Evolutionary conservation across 2,329 filamentous ascomycete species (phyloP), one percentile per base, ranked within the genome.

Genomic region (Penicillium sp.): DNA sequence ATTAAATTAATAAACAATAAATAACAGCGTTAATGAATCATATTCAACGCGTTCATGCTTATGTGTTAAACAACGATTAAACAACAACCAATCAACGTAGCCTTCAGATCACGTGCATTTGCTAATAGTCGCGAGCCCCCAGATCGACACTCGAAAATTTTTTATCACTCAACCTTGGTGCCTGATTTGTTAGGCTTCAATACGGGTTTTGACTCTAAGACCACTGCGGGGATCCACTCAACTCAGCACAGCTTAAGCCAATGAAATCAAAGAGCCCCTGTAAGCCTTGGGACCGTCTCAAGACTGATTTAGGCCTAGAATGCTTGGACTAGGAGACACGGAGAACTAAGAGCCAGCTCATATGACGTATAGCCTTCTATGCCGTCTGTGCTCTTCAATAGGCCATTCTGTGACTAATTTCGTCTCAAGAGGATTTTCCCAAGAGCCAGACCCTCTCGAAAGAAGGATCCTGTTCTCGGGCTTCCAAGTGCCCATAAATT

Each of bases 351-450:
- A 53, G 18, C 54, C 41, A 55, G 51, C 25, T 48, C n/a, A 57
- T 57, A 54, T 57, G 42, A 59, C 48, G 51, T 54, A 8, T 25
- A 7, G 14, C 54, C 22, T 54, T 48, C 48, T 56, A 18, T 56
- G 43, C 50, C 33, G 43, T n/a, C 4, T 54, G 18, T 51, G 43
- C 56, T 58, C 56, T 53, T 49, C 25, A 56, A 35, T 26, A 15
- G 40, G 43, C 41, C 35, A 12, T 56, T 40, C 57, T 54, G 35
- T 54, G 41, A 51, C 35, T 53, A 14, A 54, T 56, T 56, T 29
- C 48, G 18, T 59, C 51, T 52, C 35, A 54, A 54, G 49, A 58
- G 56, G 53, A 53, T 47, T 53, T 18, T 54, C 37, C 40, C 12
- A 56, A 51, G 29, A 46, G 15, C 41, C 22, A 12, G 41, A 9